These are phyloP conservation scores for Metschnikowia reukaufii DNA, from an alignment of 805 yeast genomes.

Conservation along the genomic window DNA sequence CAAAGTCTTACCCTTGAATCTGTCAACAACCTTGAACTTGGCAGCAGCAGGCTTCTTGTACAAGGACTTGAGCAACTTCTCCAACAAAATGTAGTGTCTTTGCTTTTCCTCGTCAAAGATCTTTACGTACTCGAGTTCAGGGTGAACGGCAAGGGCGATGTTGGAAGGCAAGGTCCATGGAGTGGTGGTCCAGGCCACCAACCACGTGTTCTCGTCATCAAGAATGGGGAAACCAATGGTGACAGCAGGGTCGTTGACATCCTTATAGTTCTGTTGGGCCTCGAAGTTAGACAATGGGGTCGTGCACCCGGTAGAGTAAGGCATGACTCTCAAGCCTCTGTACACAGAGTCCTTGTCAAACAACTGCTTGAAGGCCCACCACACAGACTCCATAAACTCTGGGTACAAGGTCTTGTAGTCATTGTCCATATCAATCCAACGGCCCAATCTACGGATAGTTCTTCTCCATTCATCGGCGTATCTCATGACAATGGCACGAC, in stretches of 20 bases:
- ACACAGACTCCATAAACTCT: slow-evolving; percentile 93
- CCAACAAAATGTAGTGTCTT: slow-evolving; percentile 79
- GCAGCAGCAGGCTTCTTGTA: slow-evolving; percentile 95
- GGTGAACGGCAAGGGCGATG: slow-evolving; percentile 87
- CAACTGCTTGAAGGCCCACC: slow-evolving; percentile 97
- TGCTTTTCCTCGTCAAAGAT: slow-evolving; percentile 86
- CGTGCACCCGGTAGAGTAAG: slow-evolving; percentile 95
- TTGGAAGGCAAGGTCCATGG: slow-evolving; percentile 99
- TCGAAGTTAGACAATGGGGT: slow-evolving; percentile 97
- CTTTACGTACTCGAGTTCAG: slow-evolving; percentile 87
- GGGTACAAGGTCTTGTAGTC: slow-evolving; percentile 97
- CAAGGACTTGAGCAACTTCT: slow-evolving; percentile 74
- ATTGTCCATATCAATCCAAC: slow-evolving; percentile 99
- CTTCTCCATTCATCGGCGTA: slow-evolving; percentile 94
- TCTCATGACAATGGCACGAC: slow-evolving; percentile 96
- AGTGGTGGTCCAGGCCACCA: slow-evolving; percentile 99
- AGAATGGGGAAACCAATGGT: slow-evolving; percentile 83
- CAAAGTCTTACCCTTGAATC: slow-evolving; percentile 74
- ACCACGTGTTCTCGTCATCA: slow-evolving; percentile 75
- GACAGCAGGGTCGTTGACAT: slow-evolving; percentile 94
- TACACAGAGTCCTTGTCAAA: slow-evolving; percentile 85
- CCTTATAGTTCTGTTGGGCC: slow-evolving; percentile 98
- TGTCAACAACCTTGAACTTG: slow-evolving; percentile 79
- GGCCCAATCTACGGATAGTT: slow-evolving; percentile 91
- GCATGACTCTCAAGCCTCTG: slow-evolving; percentile 97